Evolutionary conservation across 768 basidiomycete species (phyloP).

Genomic region (Russula sp.): DNA sequence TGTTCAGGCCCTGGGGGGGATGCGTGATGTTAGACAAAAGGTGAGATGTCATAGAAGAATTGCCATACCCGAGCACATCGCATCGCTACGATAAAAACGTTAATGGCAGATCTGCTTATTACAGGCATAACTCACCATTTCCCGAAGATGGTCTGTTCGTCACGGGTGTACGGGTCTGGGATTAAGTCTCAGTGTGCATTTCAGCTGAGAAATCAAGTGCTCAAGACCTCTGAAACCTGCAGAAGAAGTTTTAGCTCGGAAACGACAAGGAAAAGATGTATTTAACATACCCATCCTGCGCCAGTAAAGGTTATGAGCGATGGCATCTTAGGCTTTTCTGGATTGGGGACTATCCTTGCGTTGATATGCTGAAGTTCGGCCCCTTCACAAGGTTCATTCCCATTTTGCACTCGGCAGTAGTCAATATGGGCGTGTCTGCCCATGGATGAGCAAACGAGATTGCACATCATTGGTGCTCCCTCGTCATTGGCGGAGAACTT

Average conservation of each 20-base stretch:
- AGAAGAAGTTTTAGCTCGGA: neutral
- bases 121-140: constrained; percentile 37
- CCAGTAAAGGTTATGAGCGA: constrained; percentile 52
- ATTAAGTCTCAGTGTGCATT: neutral
- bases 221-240: constrained; percentile 46
- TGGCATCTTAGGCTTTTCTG: constrained; percentile 40
- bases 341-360: constrained; percentile 38
- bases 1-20: constrained; percentile 38
- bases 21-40: neutral
- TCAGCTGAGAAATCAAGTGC: neutral
- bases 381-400: constrained; percentile 31
- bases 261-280: constrained; percentile 7
- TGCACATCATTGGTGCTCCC: constrained; percentile 60
- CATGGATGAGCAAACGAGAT: constrained; percentile 44
- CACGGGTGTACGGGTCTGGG: constrained; percentile 52
- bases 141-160: constrained; percentile 44
- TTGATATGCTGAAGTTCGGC: constrained; percentile 42
- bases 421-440: constrained; percentile 56
- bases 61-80: constrained; percentile 41
- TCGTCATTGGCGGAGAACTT: constrained; percentile 47
- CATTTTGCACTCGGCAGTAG: constrained; percentile 41
- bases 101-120: neutral
- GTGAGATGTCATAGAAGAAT: neutral
- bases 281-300: constrained; percentile 41
- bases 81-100: constrained; percentile 32